These are phyloP conservation scores for Prasinococcaceae sp. DNA, from an alignment of 139 green algal genomes.

Conservation along the genomic window DNA sequence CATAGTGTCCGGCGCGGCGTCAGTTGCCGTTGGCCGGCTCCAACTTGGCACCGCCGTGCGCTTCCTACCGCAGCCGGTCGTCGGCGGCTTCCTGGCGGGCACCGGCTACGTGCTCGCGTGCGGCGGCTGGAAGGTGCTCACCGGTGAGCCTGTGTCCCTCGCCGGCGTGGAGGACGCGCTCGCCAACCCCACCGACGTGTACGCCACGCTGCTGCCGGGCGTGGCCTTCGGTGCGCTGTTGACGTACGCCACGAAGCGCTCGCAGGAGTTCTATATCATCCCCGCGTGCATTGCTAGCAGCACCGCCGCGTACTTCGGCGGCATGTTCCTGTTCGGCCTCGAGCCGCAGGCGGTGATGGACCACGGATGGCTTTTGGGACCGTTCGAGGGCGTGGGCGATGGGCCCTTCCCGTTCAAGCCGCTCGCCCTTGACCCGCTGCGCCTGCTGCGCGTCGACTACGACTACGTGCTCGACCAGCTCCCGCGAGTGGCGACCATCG, in stretches of 20 bases:
- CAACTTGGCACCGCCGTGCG: constrained; percentile 1
- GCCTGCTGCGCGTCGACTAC: neutral
- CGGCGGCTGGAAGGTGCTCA: constrained; percentile 4
- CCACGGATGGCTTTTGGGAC: neutral
- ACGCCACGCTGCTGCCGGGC: neutral
- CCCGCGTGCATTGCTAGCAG: neutral
- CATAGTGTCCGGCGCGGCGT: neutral
- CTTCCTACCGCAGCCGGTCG: constrained; percentile 2
- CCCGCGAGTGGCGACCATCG: neutral
- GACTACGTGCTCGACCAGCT: neutral
- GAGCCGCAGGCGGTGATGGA: neutral
- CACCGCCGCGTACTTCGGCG: neutral
- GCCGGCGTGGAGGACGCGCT: neutral
- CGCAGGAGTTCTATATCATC: neutral
- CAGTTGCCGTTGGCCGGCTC: neutral
- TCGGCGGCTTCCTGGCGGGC: constrained; percentile 12
- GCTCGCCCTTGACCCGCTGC: neutral
- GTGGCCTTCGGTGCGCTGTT: neutral
- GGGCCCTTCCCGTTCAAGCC: neutral
- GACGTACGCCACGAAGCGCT: neutral
- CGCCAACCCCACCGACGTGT: neutral
- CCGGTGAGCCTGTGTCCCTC: neutral
- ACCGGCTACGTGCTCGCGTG: constrained; percentile 6
- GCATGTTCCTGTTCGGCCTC: neutral
- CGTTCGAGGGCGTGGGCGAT: neutral